Evolutionary conservation across 164 flowering plant genomes (phyloP).

Genomic region (Chloranthus sessilifolius): DNA sequence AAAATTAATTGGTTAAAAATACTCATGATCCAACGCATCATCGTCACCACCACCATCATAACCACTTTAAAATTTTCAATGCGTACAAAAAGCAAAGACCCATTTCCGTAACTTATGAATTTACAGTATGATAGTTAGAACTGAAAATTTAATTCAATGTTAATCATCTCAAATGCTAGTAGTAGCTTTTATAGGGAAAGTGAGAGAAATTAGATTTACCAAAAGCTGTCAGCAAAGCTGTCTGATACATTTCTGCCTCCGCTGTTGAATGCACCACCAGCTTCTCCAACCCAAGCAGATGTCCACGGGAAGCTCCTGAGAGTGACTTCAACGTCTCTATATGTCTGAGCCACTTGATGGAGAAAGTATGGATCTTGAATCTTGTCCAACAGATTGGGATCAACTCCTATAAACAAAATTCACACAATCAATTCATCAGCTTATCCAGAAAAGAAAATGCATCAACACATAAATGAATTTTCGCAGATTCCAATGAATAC

Average conservation of each 20-base stretch:
- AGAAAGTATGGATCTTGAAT: conserved; percentile 48
- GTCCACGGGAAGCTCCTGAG: conserved; percentile 39
- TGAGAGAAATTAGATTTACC: conserved; percentile 22
- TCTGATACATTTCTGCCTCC: conserved; percentile 50
- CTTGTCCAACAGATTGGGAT: conserved; percentile 35
- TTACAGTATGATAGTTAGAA: neutral
- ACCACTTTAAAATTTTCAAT: no score
- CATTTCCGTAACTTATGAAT: no score
- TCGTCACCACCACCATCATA: neutral
- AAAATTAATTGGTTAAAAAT: neutral
- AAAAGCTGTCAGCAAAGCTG: conserved; percentile 54
- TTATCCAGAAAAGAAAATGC: neutral
- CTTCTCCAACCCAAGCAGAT: conserved; percentile 65
- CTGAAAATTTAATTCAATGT: neutral
- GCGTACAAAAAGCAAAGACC: no score
- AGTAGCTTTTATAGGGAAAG: neutral
- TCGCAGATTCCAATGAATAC: no score
- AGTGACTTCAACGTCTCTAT: conserved; percentile 18
- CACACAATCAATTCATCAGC: neutral
- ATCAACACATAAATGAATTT: no score
- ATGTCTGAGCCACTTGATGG: conserved; percentile 32
- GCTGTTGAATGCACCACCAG: conserved; percentile 75
- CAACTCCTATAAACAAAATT: conserved; percentile 33
- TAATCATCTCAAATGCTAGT: neutral
- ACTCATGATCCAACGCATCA: neutral